Percentiles rank a stretch among this genome's conserved stretches.
These are phyloP conservation scores for Cladorrhinum sp. DNA, from an alignment of 2,329 filamentous ascomycete species.

Conservation along the genomic window DNA sequence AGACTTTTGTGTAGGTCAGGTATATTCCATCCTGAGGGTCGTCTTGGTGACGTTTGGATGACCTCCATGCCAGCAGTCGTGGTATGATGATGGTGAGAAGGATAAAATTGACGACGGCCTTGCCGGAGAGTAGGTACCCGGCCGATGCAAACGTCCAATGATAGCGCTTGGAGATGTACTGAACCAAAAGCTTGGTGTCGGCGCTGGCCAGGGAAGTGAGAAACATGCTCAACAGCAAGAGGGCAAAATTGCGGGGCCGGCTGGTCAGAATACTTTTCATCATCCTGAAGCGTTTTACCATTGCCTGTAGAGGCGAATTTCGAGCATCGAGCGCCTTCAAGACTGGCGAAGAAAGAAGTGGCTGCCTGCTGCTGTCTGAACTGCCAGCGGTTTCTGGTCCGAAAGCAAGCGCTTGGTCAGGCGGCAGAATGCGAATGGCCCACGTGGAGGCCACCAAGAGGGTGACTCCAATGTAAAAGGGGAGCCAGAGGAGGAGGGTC, in stretches of 20 bases:
- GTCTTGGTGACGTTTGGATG: slow-evolving; percentile 5
- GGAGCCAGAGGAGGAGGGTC: slow-evolving; percentile 42
- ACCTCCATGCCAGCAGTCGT: slow-evolving; percentile 17
- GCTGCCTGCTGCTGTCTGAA: neutral
- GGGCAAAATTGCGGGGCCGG: slow-evolving; percentile 36
- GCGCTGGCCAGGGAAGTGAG: slow-evolving; percentile 49
- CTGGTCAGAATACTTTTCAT: slow-evolving; percentile 24
- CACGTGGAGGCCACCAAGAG: slow-evolving; percentile 37
- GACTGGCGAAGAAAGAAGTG: slow-evolving; percentile 21
- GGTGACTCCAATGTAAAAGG: slow-evolving; percentile 40
- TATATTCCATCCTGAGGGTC: slow-evolving; percentile 32
- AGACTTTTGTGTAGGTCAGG: slow-evolving; percentile 35
- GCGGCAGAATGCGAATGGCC: slow-evolving; percentile 32
- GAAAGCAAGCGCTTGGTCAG: neutral
- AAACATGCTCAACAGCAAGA: slow-evolving; percentile 45
- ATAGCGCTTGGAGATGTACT: slow-evolving; percentile 50
- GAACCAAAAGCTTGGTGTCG: slow-evolving; percentile 48
- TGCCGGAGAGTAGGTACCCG: slow-evolving; percentile 47
- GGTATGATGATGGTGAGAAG: slow-evolving; percentile 44
- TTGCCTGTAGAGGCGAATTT: neutral
- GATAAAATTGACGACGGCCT: slow-evolving; percentile 47
- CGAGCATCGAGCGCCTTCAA: slow-evolving; percentile 29
- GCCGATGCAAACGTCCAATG: slow-evolving; percentile 45
- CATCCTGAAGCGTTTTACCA: slow-evolving; percentile 29
- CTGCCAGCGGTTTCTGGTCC: neutral